Base-by-base conservation (phyloP, 1,284 basidiomycete genomes). In the Boletellus deceptivus region DNA sequence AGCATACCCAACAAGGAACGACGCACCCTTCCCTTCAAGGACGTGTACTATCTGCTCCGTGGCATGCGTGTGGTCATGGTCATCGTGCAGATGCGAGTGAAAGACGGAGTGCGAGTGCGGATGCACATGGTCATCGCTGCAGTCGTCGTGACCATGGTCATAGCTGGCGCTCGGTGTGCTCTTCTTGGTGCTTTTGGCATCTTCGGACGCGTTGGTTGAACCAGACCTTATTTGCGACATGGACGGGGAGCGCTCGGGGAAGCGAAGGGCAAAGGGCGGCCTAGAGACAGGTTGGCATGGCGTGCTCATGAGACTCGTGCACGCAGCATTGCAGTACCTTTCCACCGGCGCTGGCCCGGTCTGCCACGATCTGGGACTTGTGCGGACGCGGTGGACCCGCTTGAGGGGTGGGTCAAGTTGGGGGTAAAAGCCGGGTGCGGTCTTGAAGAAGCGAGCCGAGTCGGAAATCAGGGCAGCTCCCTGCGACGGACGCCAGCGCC, bases 41-140 rank as follows among this genome's bases (percentile, higher is more conserved):
- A 83, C 86, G 50, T 86, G 77, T 51, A 93, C 79, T 49, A 93
- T 78, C 66, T 84, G 78, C 60, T 88, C 86, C 22, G 86, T 82
- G 38, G 81, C 79, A 58, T 86, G 81, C n/a, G 73, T 73, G 55
- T 87, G 81, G 27, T 76, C 82, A 44, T 85, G 78, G 52, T 86
- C 82, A 24, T 72, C 76, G 62, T 89, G 85, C 37, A 80, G 78
- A 64, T 91, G 88, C 9, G 78, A 78, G 60, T 88, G 84, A 41
- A 85, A 80, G 55, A 83, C 63, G 29, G 78, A 77, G 55, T 80
- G 80, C 10, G 77, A 79, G 29, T 31, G 29, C 29, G 11, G 29
- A 55, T 80, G 80, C 0, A 72, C 56, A 49, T 75, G 71, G 3
- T 56, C 59, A 48, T 68, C 50, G 24, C 53, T 3, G 38, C 64